Conservation (phyloP, 179 eudicot species). For the Vitellaria paradoxa region DNA sequence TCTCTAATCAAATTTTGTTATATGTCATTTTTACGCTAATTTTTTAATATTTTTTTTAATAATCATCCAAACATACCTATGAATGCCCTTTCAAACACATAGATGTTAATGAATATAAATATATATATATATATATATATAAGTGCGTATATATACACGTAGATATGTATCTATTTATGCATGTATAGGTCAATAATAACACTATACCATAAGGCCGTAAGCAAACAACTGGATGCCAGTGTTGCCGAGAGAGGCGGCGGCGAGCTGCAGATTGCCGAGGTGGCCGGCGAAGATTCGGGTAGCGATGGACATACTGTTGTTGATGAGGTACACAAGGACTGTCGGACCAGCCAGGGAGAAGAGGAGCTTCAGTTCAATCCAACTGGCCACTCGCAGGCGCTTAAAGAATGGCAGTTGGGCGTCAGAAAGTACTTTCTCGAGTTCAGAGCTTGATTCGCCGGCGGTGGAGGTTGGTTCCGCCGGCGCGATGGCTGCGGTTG, state of each 20-base stretch:
- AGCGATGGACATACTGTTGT: slow-evolving; percentile 48
- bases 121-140: too few relatives aligned
- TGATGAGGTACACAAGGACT: slow-evolving; percentile 53
- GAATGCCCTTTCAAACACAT: too few relatives aligned
- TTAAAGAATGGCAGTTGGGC: slow-evolving; percentile 17
- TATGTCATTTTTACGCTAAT: too few relatives aligned
- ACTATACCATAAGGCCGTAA: slow-evolving; percentile 24
- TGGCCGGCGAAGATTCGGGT: slow-evolving; percentile 67
- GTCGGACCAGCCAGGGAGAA: slow-evolving; percentile 54
- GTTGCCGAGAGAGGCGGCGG: slow-evolving; percentile 56
- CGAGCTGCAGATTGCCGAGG: slow-evolving; percentile 61
- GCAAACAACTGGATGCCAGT: slow-evolving; percentile 40
- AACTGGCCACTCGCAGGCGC: slow-evolving; percentile 37
- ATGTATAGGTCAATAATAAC: too few relatives aligned
- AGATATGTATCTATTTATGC: too few relatives aligned
- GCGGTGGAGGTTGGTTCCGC: not conserved
- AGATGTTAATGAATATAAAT: too few relatives aligned
- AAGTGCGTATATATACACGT: too few relatives aligned
- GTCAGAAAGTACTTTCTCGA: slow-evolving; percentile 40
- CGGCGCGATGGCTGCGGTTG: not conserved
- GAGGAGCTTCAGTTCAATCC: slow-evolving; percentile 46
- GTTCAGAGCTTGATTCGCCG: slow-evolving; percentile 18
- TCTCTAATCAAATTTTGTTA: too few relatives aligned
- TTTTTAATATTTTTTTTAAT: too few relatives aligned
- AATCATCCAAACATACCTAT: too few relatives aligned